phyloP scores from a whole-genome alignment of 2,329 filamentous ascomycete species.

The Aspergillus sp. region DNA sequence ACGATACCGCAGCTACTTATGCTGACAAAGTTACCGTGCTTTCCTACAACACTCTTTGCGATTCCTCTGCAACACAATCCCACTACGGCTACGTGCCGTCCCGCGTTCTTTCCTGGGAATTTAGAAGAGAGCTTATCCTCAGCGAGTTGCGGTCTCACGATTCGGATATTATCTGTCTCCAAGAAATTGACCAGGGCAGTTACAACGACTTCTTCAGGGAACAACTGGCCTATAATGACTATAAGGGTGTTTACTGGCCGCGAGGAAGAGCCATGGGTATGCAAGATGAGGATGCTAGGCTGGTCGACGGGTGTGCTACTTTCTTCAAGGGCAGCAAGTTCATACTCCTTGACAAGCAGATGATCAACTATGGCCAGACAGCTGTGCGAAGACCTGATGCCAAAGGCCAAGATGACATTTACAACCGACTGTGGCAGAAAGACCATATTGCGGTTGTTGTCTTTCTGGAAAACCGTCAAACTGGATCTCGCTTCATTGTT shows the following conservation, averaged over 20 bases:
- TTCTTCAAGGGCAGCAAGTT: conserved; percentile 97
- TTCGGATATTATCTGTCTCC: conserved; percentile 88
- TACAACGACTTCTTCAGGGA: conserved; percentile 91
- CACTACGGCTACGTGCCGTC: conserved; percentile 91
- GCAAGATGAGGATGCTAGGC: conserved; percentile 82
- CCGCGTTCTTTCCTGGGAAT: conserved; percentile 82
- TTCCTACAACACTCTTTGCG: conserved; percentile 95
- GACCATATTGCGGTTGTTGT: conserved; percentile 93
- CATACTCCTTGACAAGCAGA: conserved; percentile 88
- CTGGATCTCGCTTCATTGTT: conserved; percentile 88
- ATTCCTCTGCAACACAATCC: conserved; percentile 83
- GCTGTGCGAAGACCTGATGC: conserved; percentile 95
- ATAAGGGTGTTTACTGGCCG: conserved; percentile 92
- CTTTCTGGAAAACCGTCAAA: conserved; percentile 89
- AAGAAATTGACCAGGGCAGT: conserved; percentile 90
- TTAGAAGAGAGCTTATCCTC: conserved; percentile 79
- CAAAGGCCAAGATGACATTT: conserved; percentile 96
- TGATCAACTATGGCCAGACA: conserved; percentile 88
- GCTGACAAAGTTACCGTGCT: conserved; percentile 78
- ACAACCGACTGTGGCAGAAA: conserved; percentile 97
- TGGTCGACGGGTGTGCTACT: conserved; percentile 94
- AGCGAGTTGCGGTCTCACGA: conserved; percentile 78
- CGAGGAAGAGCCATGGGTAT: conserved; percentile 90
- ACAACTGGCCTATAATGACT: conserved; percentile 83
- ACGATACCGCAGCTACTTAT: conserved; percentile 52